Evolutionary conservation across 768 basidiomycete genomes (phyloP), one percentile per base, ranked within the genome.

Genomic region (Stropharia rugosoannulata): DNA sequence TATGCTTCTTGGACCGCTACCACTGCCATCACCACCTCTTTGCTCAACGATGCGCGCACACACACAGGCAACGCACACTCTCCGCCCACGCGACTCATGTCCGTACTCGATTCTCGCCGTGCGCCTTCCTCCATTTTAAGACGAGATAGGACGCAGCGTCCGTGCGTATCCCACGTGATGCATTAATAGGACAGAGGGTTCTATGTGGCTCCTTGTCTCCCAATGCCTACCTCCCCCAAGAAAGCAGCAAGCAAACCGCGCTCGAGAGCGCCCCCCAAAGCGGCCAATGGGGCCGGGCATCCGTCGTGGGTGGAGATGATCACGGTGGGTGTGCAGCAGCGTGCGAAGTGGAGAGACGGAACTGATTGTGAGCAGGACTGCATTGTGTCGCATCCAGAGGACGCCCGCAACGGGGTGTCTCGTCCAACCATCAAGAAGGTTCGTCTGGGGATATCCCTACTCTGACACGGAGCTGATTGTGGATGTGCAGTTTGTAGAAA

Each of bases 341-440:
- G 57, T 44, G 36, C 46, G 51, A 18, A 37, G 41, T 36, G 51
- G 51, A 22, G 36, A 53, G 27, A 22, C 22, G 54, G 51, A 62
- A 60, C 49, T 54, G 45, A 55, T 73, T 64, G 70, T 65, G 65
- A 71, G 73, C 60, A 80, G 77, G 90, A 93, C 74, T 90, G 87
- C 66, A 90, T 95, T 73, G 73, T 75, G 56, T 81, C 80, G 32
- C 78, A 87, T 69, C 83, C 83, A 38, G 86, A 87, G 49, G 90
- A 90, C 35, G 80, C 83, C 32, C 84, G 88, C 46, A 61, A 73
- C 51, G 93, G 91, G 62, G 93, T 93, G 59, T 93, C 91, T 40
- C 82, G 94, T 55, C 81, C 85, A 13, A 80, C 75, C 27, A 89
- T 95, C 77, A 96, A 96, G 85, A 93, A 75, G 78, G 86, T 82